Evolutionary conservation across 2,329 filamentous ascomycete genomes (phyloP).

Genomic region (Penicillium palitans): DNA sequence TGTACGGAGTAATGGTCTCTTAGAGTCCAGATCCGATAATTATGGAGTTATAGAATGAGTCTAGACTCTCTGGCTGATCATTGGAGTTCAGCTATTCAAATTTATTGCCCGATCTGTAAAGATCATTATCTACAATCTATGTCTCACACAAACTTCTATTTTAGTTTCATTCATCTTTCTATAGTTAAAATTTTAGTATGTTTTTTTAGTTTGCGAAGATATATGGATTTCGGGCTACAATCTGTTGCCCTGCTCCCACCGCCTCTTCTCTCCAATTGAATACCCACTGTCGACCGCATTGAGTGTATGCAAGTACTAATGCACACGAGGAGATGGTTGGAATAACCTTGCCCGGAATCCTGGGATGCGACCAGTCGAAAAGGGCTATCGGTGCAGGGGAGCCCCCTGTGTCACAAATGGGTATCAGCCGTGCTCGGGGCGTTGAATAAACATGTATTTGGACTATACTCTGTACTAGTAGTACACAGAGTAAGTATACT

Average conservation of each 20-base stretch:
- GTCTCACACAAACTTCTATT: not conserved
- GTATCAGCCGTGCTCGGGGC: not conserved
- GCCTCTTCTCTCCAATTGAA: slow-evolving; percentile 9
- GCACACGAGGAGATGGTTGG: slow-evolving; percentile 5
- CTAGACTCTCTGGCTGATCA: slow-evolving; percentile 7
- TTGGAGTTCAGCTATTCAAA: not conserved
- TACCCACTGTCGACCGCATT: not conserved
- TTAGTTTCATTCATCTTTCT: not conserved
- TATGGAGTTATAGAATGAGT: not conserved
- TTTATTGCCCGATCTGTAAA: not conserved
- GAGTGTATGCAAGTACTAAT: not conserved
- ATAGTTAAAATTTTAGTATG: not conserved
- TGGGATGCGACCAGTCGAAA: slow-evolving; percentile 15
- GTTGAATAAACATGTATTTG: not conserved
- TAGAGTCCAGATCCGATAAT: not conserved
- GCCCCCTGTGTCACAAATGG: slow-evolving; percentile 7
- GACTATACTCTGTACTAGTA: not conserved
- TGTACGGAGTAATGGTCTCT: not conserved
- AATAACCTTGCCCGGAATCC: slow-evolving; percentile 17
- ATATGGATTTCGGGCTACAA: not conserved
- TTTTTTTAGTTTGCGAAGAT: not conserved
- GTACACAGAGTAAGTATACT: too few relatives aligned
- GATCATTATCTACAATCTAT: not conserved
- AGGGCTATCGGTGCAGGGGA: slow-evolving; percentile 13
- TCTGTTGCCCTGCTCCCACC: slow-evolving; percentile 10